Percentiles rank a stretch among this genome's conserved stretches.
Evolutionary conservation across 1,284 basidiomycete genomes (phyloP).

Genomic region (Exsudoporus floridanus): DNA sequence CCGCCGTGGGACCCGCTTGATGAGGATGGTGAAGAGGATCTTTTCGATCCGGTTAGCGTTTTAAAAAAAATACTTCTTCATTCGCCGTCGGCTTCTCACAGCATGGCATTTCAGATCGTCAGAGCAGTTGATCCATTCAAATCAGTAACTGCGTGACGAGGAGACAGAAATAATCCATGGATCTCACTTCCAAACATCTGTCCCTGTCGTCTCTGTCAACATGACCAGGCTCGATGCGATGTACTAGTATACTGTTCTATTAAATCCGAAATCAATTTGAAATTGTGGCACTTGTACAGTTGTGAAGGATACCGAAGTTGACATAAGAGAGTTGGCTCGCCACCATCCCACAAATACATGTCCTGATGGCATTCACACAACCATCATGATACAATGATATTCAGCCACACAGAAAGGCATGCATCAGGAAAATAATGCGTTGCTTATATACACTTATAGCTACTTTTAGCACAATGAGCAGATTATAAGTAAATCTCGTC

Average conservation of each 20-base stretch:
- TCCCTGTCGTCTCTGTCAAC: neutral
- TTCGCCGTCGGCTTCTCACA: neutral
- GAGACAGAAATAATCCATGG: neutral
- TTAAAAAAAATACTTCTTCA: neutral
- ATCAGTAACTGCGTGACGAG: neutral
- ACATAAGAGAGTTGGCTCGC: neutral
- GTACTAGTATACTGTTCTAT: neutral
- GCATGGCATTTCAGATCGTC: neutral
- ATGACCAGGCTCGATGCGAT: neutral
- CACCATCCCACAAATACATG: too few species aligned
- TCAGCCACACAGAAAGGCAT: too few species aligned
- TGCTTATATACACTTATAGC: too few species aligned
- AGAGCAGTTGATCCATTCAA: constrained; percentile 3
- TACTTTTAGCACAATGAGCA: too few species aligned
- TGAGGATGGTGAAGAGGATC: constrained; percentile 22
- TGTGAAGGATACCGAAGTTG: neutral
- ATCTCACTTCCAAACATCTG: neutral
- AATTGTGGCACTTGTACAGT: neutral
- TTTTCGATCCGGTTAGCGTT: constrained; percentile 6
- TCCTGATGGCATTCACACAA: too few species aligned
- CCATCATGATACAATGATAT: too few species aligned
- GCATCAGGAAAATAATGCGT: too few species aligned
- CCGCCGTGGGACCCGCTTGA: constrained; percentile 32
- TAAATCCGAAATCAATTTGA: neutral
- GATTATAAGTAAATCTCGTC: too few species aligned